Base-by-base conservation (phyloP, 1,284 basidiomycete species). In the Wallemia ichthyophaga region DNA sequence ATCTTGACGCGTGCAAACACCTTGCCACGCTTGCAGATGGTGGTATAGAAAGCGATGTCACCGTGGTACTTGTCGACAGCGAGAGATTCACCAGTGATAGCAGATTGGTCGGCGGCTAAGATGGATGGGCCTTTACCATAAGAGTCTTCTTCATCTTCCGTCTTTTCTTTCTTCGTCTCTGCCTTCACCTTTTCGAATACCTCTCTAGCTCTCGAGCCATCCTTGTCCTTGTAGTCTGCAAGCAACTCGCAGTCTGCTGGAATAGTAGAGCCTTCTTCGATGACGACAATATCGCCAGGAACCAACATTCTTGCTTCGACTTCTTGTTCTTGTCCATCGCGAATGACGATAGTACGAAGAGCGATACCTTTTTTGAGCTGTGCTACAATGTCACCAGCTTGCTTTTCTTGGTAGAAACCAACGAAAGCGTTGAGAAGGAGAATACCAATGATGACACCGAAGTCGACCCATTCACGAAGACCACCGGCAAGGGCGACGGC, bases 321-420 rank as follows among this genome's bases (percentile, higher is more conserved):
- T 71, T 95, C 89, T 32, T 71, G 69, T 88, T 88, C 94, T 48
- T 67, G 66, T 62, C 84, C 85, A 64, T 77, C 76, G 64, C 91
- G 88, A 73, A 80, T 85, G 67, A 85, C 85, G 71, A 82, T 83
- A 33, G 91, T 91, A 75, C 95, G 95, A 70, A 89, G 92, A 23
- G 92, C 91, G 64, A 96, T 83, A 19, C 91, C 95, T 71, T 95
- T 91, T 91, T 95, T 96, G 65, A 96, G 83, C 15, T 89, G 89
- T 75, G 94, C 95, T 75, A 96, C 91, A 37, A 91, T 91, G 72
- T 96, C 94, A 73, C 91, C 91, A 59, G 91, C 91, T 67, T 87
- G 87, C 62, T 82, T 79, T 72, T 96, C 92, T 72, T 96, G 91
- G 74, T 94, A 86, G 80, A 89, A 96, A 78, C 92, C 91, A 67